These are phyloP conservation scores for Leccinum fallax DNA, from an alignment of 1,284 basidiomycete genomes.

Conservation along the genomic window DNA sequence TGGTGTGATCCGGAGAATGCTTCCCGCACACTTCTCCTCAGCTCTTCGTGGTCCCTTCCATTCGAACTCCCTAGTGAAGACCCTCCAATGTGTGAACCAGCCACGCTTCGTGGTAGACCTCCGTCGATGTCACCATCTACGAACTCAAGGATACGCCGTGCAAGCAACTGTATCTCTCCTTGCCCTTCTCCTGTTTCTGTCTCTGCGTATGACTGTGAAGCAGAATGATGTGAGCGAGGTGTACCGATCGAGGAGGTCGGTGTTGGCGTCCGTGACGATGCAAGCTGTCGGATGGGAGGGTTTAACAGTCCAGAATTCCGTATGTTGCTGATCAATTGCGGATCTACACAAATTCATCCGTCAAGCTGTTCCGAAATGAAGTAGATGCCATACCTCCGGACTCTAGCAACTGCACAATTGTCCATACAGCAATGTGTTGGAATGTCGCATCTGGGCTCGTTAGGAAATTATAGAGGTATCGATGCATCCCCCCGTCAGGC, in stretches of 20 bases:
- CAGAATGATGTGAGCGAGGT: conserved; percentile 72
- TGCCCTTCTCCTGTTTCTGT: conserved; percentile 83
- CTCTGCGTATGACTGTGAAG: conserved; percentile 71
- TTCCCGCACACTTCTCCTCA: conserved; percentile 77
- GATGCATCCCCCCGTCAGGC: conserved; percentile 96
- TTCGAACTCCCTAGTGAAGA: conserved; percentile 61
- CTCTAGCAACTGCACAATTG: conserved; percentile 95
- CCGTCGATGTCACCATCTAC: conserved; percentile 72
- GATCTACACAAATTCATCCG: conserved; percentile 52
- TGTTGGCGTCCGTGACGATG: conserved; percentile 71
- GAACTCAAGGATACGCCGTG: conserved; percentile 83
- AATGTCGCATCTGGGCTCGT: conserved; percentile 97
- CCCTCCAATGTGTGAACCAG: conserved; percentile 64
- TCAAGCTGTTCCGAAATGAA: conserved; percentile 1
- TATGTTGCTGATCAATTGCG: conserved; percentile 88
- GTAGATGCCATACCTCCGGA: conserved; percentile 68
- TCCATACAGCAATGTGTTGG: conserved; percentile 99
- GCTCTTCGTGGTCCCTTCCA: conserved; percentile 71
- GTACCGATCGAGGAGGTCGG: conserved; percentile 74
- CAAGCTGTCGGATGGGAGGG: conserved; percentile 82
- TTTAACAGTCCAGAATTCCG: conserved; percentile 80
- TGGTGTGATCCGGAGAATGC: conserved; percentile 67
- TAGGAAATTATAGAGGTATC: conserved; percentile 94
- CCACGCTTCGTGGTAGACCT: conserved; percentile 57
- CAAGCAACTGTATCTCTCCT: conserved; percentile 85